Evolutionary conservation across 257 asterid species (phyloP).

Genomic region (Buddleja alternifolia): DNA sequence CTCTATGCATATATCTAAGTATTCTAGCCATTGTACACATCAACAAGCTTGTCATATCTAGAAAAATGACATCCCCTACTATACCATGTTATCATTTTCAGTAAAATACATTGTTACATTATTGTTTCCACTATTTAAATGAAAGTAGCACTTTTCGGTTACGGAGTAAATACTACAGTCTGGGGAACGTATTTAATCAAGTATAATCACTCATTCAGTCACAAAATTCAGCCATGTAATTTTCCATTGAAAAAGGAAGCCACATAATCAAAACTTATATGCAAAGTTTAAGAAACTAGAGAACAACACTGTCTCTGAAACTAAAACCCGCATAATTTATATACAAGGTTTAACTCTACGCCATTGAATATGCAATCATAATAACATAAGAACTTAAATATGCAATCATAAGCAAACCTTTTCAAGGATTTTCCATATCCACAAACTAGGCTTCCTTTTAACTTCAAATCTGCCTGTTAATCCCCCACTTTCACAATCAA

Average conservation of each 20-base stretch:
- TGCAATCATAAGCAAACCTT: slow-evolving; percentile 54
- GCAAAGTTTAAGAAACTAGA: not conserved
- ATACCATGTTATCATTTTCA: not conserved
- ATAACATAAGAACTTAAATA: not conserved
- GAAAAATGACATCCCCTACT: not conserved
- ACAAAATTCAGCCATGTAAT: not conserved
- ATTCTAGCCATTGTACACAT: not conserved
- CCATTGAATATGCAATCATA: no score
- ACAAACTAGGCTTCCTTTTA: slow-evolving; percentile 32
- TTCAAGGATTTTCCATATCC: slow-evolving; percentile 41
- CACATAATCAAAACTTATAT: not conserved
- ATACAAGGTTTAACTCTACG: slow-evolving; percentile 1
- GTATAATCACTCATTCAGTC: not conserved
- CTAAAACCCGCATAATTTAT: not conserved
- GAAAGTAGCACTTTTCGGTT: not conserved
- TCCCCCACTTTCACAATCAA: slow-evolving; percentile 65
- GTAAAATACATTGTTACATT: not conserved
- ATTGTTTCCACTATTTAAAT: not conserved
- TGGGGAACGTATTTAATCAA: not conserved
- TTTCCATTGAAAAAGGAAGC: not conserved
- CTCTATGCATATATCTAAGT: not conserved
- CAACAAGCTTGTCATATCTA: not conserved
- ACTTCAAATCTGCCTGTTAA: slow-evolving; percentile 33
- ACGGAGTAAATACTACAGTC: not conserved
- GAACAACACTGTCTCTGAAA: not conserved